Evolutionary conservation across 495 filamentous ascomycete species (phyloP), one percentile per base, ranked within the genome.

Genomic region (Aspergillus asperescens): DNA sequence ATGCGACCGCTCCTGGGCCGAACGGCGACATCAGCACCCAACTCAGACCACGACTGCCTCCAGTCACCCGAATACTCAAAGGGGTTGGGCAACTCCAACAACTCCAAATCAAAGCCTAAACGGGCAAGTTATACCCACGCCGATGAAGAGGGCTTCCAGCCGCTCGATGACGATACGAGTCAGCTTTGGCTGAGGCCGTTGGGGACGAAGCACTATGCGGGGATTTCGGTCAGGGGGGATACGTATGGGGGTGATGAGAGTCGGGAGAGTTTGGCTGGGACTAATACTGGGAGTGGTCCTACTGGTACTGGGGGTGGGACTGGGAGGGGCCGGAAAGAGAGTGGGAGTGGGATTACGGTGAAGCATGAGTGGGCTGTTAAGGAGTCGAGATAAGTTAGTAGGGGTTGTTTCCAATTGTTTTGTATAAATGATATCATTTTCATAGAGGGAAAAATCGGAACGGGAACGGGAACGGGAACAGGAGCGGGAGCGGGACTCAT

Each of bases 1-100:
- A 59, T 62, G 60, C 56, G 60, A 0, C 60, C 60, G 3, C 23
- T 62, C 10, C 49, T 62, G 0, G 50, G 50, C 0, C 60, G 60
- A 49, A 40, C 1, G 34, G 7, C 28, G 32, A 32, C n/a, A n/a
- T n/a, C n/a, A n/a, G n/a, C n/a, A n/a, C n/a, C n/a, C n/a, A n/a
- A n/a, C n/a, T n/a, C n/a, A n/a, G 18, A 35, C 46, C 1, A 37
- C 42, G 1, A 32, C 43, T 20, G 18, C 8, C 1, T 44, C 35
- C 1, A 48, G 48, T 22, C 41, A 12, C 23, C 48, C 43, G 29
- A 35, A 7, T 29, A 29, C 2, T 46, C 42, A 27, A 18, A 28
- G n/a, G n/a, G n/a, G n/a, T n/a, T n/a, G n/a, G n/a, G n/a, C n/a
- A n/a, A n/a, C 7, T 29, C 24, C 4, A 43, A 44, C 12, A 29